Evolutionary conservation across 2,329 filamentous ascomycete genomes (phyloP), one percentile per base, ranked within the genome.

Genomic region (Fusarium citri): DNA sequence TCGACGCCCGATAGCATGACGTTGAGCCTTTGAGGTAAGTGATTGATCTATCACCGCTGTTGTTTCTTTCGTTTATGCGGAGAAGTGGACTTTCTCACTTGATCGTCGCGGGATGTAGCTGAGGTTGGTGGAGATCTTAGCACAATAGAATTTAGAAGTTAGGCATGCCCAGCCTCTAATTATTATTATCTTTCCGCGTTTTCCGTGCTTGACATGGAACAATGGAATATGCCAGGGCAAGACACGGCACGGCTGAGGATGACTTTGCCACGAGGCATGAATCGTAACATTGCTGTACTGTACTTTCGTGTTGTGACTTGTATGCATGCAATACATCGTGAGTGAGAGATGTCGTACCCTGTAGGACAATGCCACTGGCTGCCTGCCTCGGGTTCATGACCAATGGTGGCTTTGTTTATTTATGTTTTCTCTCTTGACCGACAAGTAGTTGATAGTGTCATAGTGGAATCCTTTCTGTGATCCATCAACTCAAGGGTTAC

Each of bases 31-130:
- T n/a, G 34, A 37, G 18, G 34, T 37, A 37, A 37, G 18, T n/a
- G 18, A n/a, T 37, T 37, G 34, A 61, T 48, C 23, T 26, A 41
- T 49, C 28, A 25, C 37, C 18, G 51, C 59, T 53, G 57, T 68
- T 68, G 59, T 61, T 54, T 40, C 48, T 37, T 62, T 73, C 68
- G 64, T 72, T 72, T 72, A 68, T 74, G 71, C 54, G 53, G 59
- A 47, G 23, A 50, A 41, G 59, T 72, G 71, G 71, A 48, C 43
- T 64, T n/a, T 16, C 45, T 48, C 25, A n/a, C n/a, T 50, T 53
- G 31, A 51, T 26, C 23, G 23, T 41, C 23, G 23, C 14, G 49
- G 48, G 22, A 42, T 40, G 20, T 40, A 26, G 31, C n/a, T n/a
- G 9, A 37, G 16, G 9, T 26, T 26, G 23, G 23, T 34, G 48